Base-by-base conservation (phyloP, 805 yeast species). In the Candida ponderosae region DNA sequence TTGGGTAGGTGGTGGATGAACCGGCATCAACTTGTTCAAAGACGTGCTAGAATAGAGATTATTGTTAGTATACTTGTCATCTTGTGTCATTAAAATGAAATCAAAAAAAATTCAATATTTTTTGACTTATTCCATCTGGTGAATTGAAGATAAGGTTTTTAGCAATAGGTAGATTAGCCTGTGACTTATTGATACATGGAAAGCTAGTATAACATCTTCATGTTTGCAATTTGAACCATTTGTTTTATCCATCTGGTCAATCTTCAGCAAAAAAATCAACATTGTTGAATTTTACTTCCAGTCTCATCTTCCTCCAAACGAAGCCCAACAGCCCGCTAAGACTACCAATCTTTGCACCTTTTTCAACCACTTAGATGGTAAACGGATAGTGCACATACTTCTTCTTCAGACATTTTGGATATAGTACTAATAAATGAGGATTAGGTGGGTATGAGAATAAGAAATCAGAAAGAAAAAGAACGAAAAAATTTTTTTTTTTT, bases 1-100 rank as follows among this genome's bases (percentile, higher is more conserved):
- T 74, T 80, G 98, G 98, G 95, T 66, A 90, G 68, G 97, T 90
- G 63, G 79, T 68, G 66, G 98, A 90, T 72, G 97, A 89, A 72
- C 97, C 97, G 63, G 98, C 97, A 70, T 86, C 93, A 67, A 84
- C 97, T 78, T 89, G 77, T 74, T 89, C 97, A 74, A 90, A 90
- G 71, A 79, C 76, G 80, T 88, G 96, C 88, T 85, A 35, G 16
- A 7, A 31, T 6, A 7, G 24, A 21, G 10, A 21, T 21, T 11
- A 13, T 7, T 28, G 47, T 41, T 42, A 44, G 46, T 42, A 39
- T 8, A n/a, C 4, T n/a, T n/a, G n/a, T n/a, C n/a, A n/a, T n/a
- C n/a, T n/a, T n/a, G n/a, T n/a, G n/a, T n/a, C n/a, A n/a, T n/a
- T n/a, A n/a, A n/a, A n/a, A n/a, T n/a, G n/a, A n/a, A n/a, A n/a